These are phyloP conservation scores for Scedosporium minutisporum DNA, from an alignment of 2,329 filamentous ascomycete genomes.

Conservation along the genomic window DNA sequence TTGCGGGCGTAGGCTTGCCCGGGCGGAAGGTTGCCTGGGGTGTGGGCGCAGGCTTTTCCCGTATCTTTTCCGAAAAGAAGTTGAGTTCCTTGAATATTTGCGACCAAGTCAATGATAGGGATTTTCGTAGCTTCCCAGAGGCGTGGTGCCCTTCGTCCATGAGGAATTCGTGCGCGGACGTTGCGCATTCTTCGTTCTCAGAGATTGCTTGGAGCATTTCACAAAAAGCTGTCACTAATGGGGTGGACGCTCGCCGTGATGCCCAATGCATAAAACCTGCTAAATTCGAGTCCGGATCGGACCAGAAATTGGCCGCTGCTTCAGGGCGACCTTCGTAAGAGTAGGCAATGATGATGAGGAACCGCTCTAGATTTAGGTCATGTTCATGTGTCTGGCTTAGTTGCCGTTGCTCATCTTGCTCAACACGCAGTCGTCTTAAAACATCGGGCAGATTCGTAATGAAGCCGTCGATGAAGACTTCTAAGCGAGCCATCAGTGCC, in stretches of 20 bases:
- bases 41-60: conserved; percentile 52
- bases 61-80: conserved; percentile 71
- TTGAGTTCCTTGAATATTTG: conserved; percentile 88
- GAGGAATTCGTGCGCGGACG: conserved; percentile 78
- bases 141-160: conserved; percentile 71
- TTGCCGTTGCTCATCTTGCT: conserved; percentile 81
- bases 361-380: conserved; percentile 72
- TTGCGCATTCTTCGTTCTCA: conserved; percentile 71
- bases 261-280: conserved; percentile 95
- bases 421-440: conserved; percentile 71
- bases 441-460: conserved; percentile 94
- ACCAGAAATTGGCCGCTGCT: conserved; percentile 82
- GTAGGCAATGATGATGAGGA: conserved; percentile 86
- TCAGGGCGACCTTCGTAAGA: conserved; percentile 80
- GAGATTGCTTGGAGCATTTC: conserved; percentile 90
- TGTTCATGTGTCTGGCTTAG: conserved; percentile 56
- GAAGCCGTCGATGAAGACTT: conserved; percentile 82
- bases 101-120: conserved; percentile 79
- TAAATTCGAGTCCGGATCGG: conserved; percentile 82
- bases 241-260: conserved; percentile 88
- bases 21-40: conserved; percentile 36
- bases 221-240: conserved; percentile 92
- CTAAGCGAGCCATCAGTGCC: conserved; percentile 69
- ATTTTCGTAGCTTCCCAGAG: conserved; percentile 69
- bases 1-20: conserved; percentile 52